Conservation (phyloP, 2,329 filamentous ascomycete genomes). For the Trichophaea hybrida region DNA sequence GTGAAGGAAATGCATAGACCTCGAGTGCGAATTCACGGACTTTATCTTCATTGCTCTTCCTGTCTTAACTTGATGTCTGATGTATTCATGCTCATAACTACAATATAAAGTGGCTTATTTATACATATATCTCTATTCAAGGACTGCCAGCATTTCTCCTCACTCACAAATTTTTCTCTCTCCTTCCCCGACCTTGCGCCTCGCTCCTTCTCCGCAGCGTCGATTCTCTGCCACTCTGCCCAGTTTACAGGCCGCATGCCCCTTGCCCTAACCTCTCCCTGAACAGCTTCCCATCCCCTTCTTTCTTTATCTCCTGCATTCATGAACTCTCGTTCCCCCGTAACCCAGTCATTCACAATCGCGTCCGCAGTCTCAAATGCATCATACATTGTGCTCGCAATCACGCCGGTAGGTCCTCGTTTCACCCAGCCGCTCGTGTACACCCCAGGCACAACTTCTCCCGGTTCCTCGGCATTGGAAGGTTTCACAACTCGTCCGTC, state of each 20-base stretch:
- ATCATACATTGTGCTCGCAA: constrained; percentile 90
- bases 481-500: constrained; percentile 50
- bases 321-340: constrained; percentile 20
- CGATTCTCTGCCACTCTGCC: constrained; percentile 76
- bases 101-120: background rate
- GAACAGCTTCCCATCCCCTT: constrained; percentile 64
- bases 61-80: too few species aligned
- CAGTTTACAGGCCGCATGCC: constrained; percentile 56
- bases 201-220: constrained; percentile 55
- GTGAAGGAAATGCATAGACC: too few species aligned
- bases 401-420: constrained; percentile 83
- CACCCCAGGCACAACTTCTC: constrained; percentile 49
- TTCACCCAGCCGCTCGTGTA: constrained; percentile 98
- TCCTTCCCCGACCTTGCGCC: constrained; percentile 58
- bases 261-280: constrained; percentile 41
- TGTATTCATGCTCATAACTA: too few species aligned
- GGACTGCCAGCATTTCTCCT: constrained; percentile 25
- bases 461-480: constrained; percentile 27
- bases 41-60: too few species aligned
- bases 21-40: too few species aligned
- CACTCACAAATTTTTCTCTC: constrained; percentile 33
- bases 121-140: constrained; percentile 8
- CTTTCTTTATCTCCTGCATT: constrained; percentile 28
- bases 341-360: constrained; percentile 60
- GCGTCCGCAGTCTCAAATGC: constrained; percentile 80